phyloP scores from a whole-genome alignment of 805 yeast species.

The Millerozyma miso region DNA sequence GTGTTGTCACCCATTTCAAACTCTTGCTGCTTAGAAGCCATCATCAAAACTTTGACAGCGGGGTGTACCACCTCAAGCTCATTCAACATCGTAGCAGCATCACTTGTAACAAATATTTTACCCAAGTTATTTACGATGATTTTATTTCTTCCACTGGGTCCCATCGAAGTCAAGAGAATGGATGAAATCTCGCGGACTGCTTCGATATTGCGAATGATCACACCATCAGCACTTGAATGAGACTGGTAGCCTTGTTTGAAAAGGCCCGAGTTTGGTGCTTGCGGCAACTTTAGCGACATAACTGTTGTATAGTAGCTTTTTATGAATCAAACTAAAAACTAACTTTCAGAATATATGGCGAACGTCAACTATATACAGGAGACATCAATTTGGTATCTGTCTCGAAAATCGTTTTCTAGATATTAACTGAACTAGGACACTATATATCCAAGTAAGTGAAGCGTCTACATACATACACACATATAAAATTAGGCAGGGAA shows the following conservation, averaged over 20 bases:
- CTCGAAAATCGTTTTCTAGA: neutral
- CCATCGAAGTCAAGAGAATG: conserved; percentile 91
- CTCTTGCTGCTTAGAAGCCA: conserved; percentile 97
- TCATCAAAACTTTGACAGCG: conserved; percentile 89
- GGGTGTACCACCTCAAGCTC: conserved; percentile 96
- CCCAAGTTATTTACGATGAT: conserved; percentile 87
- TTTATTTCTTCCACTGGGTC: conserved; percentile 97
- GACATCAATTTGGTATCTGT: neutral
- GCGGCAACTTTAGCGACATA: conserved; percentile 92
- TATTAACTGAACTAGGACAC: too few species aligned
- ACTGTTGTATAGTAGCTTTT: neutral
- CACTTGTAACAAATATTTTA: conserved; percentile 85
- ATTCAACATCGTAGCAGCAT: conserved; percentile 95
- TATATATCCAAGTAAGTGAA: too few species aligned
- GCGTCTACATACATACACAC: too few species aligned
- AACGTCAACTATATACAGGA: conserved; percentile 1
- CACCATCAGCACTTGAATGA: conserved; percentile 88
- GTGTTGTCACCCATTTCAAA: conserved; percentile 97
- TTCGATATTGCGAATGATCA: conserved; percentile 83
- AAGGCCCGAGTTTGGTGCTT: conserved; percentile 88
- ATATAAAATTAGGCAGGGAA: too few species aligned
- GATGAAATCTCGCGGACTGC: conserved; percentile 92
- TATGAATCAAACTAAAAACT: neutral
- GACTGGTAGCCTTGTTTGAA: conserved; percentile 94
- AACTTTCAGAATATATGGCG: neutral